Evolutionary conservation across 2,329 filamentous ascomycete genomes (phyloP), one percentile per base, ranked within the genome.

Genomic region (Boeremia lycopersici): DNA sequence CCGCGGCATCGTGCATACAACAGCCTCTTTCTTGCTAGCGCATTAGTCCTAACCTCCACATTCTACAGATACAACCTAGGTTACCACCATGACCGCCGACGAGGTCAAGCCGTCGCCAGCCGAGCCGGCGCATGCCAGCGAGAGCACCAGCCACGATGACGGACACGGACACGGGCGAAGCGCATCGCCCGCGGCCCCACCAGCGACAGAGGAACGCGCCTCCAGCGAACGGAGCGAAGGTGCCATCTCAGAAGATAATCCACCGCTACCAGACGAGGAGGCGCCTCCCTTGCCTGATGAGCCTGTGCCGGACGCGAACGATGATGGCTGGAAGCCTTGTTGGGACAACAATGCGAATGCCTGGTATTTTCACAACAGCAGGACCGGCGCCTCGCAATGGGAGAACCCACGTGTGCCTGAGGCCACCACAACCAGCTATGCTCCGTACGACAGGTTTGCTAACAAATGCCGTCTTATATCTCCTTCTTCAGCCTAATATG

Each of bases 351-450:
- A 74, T 46, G 81, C 83, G 1, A 83, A 88, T 60, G 82, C 86
- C 4, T 96, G 87, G 78, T 96, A 91, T 77, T 96, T 96, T 77
- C 87, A 87, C 80, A 96, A 96, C 73, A 86, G 88, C 63, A 87
- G 89, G 73, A 95, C 90, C 4, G 82, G 78, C 84, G 54, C 86
- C 86, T 48, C 59, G 29, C 91, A 95, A 69, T 95, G 91, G 89
- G 89, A 93, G 31, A 96, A 96, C 68, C 92, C 92, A 6, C 88
- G 92, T 44, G 79, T 93, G 4, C 83, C 87, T 5, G 77, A 78
- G 42, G 75, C 76, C 28, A 57, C 65, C 40, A 55, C 66, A 28
- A 44, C 59, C 39, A 61, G 38, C 49, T 46, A 68, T 47, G 64
- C 53, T 64, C 62, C 67, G 65, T 73, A 72, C 61, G 69, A 69